Evolutionary conservation across 1,139 yeast genomes (phyloP), one percentile per base, ranked within the genome.

Genomic region (Hyphopichia burtonii): DNA sequence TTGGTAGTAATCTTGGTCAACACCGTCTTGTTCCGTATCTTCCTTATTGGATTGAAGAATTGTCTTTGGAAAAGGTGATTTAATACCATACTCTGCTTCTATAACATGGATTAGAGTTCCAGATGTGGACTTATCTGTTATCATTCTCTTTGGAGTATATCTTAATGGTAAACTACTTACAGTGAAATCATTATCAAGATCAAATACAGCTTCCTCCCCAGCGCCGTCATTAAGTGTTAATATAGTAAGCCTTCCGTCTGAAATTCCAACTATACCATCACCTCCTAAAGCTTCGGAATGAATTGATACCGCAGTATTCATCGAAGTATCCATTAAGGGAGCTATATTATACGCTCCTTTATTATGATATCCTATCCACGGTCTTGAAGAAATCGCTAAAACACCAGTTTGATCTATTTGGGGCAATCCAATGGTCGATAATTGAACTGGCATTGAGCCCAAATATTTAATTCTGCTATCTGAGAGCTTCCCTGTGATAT

Each of bases 381-480:
- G 62, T 32, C 64, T 57, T 2, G 76, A 64, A 2, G 79, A 72
- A 28, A 74, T 58, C 0, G 79, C 80, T 34, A 76, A 52, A 1
- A 67, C 51, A 3, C 66, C 60, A 11, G 57, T 46, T 3, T 59
- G 52, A 9, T 53, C 54, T 15, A 51, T 39, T 2, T 50, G 47
- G 7, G 58, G 51, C 15, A 62, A 44, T 23, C 46, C 56, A 31
- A 74, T 58, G 6, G 53, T 45, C n/a, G 78, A 68, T 19, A 89
- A 63, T 8, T 56, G 53, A 1, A 90, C 84, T 0, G 87, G 80
- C 31, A 72, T 71, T 0, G 86, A 74, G 0, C 96, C 98, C 41
- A 86, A 64, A 56, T 82, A 89, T 56, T 86, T 82, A n/a, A 81
- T 78, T 49, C 87, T 70, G 0, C 91, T 79, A 48, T 84, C 85